Percentiles rank a stretch among this genome's conserved stretches.
Evolutionary conservation across 305 asterid genomes (phyloP).

Genomic region (Fraxinus floribunda): DNA sequence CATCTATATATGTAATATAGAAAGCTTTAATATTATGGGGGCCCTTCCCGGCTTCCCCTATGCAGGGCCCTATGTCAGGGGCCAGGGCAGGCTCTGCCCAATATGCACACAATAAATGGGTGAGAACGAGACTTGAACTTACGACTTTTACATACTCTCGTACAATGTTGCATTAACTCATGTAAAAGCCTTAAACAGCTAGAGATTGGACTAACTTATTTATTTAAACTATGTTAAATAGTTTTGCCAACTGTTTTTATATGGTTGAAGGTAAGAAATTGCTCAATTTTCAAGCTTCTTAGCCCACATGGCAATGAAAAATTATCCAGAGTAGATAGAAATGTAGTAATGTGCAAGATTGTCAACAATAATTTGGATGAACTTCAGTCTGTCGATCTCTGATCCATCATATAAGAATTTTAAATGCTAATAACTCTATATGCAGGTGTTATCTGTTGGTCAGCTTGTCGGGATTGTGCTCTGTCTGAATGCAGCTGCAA

Average conservation of each 20-base stretch:
- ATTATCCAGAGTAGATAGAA: not conserved
- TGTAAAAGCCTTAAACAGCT: not conserved
- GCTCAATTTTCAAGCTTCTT: not conserved
- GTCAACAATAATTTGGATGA: not conserved
- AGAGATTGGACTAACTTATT: not conserved
- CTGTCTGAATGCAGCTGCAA: constrained; percentile 71
- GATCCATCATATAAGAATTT: not conserved
- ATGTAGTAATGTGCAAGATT: not conserved
- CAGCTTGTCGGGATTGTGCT: constrained; percentile 68
- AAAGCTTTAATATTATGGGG: not conserved
- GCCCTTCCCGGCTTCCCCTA: not conserved
- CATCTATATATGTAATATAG: not conserved
- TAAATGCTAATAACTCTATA: not conserved
- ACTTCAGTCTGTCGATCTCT: not conserved
- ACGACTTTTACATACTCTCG: not conserved
- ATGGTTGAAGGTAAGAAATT: not conserved
- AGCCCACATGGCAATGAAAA: not conserved
- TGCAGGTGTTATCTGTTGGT: constrained; percentile 60
- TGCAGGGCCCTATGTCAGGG: not conserved
- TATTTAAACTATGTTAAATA: not conserved
- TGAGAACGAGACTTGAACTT: not conserved
- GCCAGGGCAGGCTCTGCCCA: not conserved
- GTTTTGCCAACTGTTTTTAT: not conserved
- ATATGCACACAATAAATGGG: not conserved
- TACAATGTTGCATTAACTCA: not conserved